phyloP scores from a whole-genome alignment of 2,329 filamentous ascomycete genomes.

The Cyphellophora attinorum region DNA sequence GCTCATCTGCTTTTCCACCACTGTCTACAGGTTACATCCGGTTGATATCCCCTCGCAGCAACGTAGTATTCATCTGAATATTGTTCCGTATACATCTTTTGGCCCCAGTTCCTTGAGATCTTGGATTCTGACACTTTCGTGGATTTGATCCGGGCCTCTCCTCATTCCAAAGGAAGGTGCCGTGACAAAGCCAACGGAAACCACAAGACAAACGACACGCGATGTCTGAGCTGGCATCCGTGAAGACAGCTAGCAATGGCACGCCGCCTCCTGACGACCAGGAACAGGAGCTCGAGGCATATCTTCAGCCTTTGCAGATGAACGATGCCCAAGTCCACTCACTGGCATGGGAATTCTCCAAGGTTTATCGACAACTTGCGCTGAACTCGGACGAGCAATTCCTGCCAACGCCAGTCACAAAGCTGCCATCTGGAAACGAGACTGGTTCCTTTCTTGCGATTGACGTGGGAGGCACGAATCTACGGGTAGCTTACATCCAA shows the following conservation, averaged over 20 bases:
- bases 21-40: no score
- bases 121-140: no score
- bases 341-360: constrained; percentile 35
- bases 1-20: no score
- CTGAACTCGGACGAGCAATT: constrained; percentile 37
- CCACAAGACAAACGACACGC: no score
- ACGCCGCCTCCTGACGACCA: constrained; percentile 19
- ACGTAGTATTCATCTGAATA: no score
- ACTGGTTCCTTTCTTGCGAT: constrained; percentile 47
- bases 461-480: constrained; percentile 47
- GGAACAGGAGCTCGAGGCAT: constrained; percentile 28
- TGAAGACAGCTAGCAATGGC: constrained; percentile 14
- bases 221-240: constrained; percentile 18
- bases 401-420: constrained; percentile 36
- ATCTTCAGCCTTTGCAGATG: constrained; percentile 29
- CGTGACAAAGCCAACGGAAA: no score
- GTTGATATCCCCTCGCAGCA: no score
- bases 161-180: no score
- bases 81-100: no score
- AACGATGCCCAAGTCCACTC: constrained; percentile 34
- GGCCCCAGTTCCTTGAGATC: no score
- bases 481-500: constrained; percentile 48
- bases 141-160: no score
- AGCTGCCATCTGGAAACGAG: constrained; percentile 40
- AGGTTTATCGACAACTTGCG: constrained; percentile 34